Evolutionary conservation across 208 protist species (phyloP).

Genomic region (Leishmania gerbilli): DNA sequence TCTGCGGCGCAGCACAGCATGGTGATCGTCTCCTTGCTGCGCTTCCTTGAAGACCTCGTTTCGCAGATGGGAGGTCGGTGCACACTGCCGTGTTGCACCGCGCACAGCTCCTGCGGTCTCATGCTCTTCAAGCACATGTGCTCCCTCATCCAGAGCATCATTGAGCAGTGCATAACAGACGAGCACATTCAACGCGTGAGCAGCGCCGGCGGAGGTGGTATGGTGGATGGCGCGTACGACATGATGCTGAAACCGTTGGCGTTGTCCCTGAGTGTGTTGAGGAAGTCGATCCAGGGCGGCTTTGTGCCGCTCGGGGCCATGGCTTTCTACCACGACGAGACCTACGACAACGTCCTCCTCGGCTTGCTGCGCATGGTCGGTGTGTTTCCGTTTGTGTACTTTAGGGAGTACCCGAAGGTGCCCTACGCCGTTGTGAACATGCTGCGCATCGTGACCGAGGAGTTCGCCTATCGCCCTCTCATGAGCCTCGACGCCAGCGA

Average conservation of each 20-base stretch:
- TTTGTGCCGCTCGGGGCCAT: conserved; percentile 86
- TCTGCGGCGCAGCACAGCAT: conserved; percentile 47
- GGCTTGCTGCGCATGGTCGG: conserved; percentile 68
- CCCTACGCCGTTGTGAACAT: conserved; percentile 56
- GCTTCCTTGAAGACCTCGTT: conserved; percentile 74
- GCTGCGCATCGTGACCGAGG: conserved; percentile 68
- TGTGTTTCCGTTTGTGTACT: conserved; percentile 57
- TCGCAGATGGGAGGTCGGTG: conserved; percentile 41
- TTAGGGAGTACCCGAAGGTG: conserved; percentile 74
- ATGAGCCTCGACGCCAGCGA: conserved; percentile 56
- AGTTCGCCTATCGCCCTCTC: conserved; percentile 69
- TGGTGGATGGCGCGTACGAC: conserved; percentile 54
- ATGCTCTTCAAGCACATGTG: conserved; percentile 81
- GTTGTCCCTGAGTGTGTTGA: conserved; percentile 64
- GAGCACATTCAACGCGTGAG: conserved; percentile 53
- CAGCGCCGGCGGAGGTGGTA: conserved; percentile 17
- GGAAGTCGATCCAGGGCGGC: conserved; percentile 57
- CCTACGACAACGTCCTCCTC: conserved; percentile 74
- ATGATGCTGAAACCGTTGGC: conserved; percentile 83
- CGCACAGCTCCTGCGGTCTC: conserved; percentile 73
- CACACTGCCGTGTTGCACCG: conserved; percentile 43
- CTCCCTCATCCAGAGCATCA: conserved; percentile 52
- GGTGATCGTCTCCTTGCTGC: conserved; percentile 72
- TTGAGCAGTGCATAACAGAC: conserved; percentile 65
- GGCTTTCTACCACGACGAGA: conserved; percentile 84